These are phyloP conservation scores for Pythium chondricola DNA, from an alignment of 352 stramenopile genomes.

Conservation along the genomic window DNA sequence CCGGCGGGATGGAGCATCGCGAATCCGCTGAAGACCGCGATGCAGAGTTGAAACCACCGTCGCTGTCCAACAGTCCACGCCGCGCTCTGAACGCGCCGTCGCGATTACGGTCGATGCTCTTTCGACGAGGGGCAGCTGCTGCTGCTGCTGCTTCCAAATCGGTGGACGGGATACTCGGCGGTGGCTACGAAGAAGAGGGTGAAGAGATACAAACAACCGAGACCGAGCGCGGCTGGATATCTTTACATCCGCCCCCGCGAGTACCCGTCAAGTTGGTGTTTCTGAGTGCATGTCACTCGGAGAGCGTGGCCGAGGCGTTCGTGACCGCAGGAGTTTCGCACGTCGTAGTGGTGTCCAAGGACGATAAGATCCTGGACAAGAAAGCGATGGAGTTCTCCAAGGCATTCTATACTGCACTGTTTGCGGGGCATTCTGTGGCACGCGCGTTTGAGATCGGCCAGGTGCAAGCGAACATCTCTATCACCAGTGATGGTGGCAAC, in stretches of 20 bases:
- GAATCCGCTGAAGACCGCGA: conserved; percentile 1
- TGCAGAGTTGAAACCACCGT: conserved; percentile 4
- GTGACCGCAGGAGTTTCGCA: conserved; percentile 86
- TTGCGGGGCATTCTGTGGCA: conserved; percentile 66
- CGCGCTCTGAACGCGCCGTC: conserved; percentile 1
- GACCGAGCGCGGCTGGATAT: conserved; percentile 42
- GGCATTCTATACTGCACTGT: conserved; percentile 86
- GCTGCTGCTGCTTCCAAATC: not conserved
- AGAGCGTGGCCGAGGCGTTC: conserved; percentile 84
- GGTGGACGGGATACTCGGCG: not conserved
- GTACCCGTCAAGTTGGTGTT: conserved; percentile 80
- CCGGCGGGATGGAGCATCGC: conserved; percentile 39
- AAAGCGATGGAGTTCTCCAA: conserved; percentile 86
- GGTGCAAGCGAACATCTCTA: conserved; percentile 67
- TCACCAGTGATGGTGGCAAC: conserved; percentile 29
- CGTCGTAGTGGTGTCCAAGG: conserved; percentile 85
- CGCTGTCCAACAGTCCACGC: not conserved
- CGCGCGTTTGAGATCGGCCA: conserved; percentile 82
- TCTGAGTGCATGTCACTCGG: conserved; percentile 86
- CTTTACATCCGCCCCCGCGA: conserved; percentile 29
- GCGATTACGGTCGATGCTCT: not conserved
- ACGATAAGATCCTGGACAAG: conserved; percentile 81
- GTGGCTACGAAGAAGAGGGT: conserved; percentile 2
- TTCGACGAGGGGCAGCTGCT: not conserved
- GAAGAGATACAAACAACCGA: conserved; percentile 25